Percentiles rank a stretch among this genome's conserved stretches.
These are phyloP conservation scores for Trichoderma erinaceum DNA, from an alignment of 495 filamentous ascomycete genomes.

Conservation along the genomic window DNA sequence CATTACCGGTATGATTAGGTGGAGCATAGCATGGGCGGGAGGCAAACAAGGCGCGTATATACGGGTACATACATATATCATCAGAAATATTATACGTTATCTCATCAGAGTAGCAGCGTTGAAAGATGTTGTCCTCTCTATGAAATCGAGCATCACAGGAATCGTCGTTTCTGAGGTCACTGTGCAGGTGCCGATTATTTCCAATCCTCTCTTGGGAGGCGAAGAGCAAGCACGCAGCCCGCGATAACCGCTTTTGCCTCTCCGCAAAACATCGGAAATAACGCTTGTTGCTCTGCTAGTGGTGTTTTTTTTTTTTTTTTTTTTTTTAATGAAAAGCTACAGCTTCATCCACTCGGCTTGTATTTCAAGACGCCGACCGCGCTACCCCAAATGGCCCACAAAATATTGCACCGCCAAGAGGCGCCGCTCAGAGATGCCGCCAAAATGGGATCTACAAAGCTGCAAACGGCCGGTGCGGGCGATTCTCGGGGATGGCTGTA, in stretches of 20 bases:
- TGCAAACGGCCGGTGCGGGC: not conserved
- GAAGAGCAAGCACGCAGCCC: too few species aligned
- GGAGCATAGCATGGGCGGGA: not conserved
- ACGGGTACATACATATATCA: too few species aligned
- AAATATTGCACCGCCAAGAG: not conserved
- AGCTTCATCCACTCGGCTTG: not conserved
- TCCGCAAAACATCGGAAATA: too few species aligned
- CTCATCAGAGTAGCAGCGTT: not conserved
- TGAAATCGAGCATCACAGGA: too few species aligned
- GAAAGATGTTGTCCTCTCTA: not conserved
- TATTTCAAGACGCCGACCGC: constrained; percentile 6
- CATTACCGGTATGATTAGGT: not conserved
- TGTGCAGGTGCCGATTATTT: too few species aligned
- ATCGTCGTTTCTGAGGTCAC: too few species aligned
- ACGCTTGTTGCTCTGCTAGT: too few species aligned
- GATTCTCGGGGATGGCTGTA: not conserved
- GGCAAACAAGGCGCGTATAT: not conserved
- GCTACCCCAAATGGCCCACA: not conserved
- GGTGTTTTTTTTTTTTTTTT: not conserved
- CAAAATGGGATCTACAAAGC: not conserved
- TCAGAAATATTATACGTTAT: not conserved
- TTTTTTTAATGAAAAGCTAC: not conserved
- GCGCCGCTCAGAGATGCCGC: not conserved
- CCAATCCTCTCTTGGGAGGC: too few species aligned
- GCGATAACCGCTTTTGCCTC: too few species aligned